These are phyloP conservation scores for Geotrichum klebahnii DNA, from an alignment of 1,139 yeast species.

Conservation along the genomic window DNA sequence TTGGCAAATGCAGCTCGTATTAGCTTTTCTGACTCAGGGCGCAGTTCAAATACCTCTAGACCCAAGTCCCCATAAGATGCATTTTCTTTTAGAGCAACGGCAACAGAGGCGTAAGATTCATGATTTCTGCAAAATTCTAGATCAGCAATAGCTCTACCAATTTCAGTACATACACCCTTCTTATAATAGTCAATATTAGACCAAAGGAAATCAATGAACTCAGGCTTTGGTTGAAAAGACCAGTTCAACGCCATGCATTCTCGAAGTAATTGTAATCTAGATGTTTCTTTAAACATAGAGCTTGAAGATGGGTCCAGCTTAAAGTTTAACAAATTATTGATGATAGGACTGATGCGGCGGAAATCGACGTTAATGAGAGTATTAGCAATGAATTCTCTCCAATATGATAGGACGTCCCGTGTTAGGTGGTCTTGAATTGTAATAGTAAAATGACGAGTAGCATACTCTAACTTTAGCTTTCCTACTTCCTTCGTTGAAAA, in stretches of 20 bases:
- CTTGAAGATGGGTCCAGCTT: slow-evolving; percentile 47
- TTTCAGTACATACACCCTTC: slow-evolving; percentile 66
- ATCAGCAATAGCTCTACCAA: slow-evolving; percentile 61
- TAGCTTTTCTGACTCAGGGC: slow-evolving; percentile 32
- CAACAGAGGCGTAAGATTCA: slow-evolving; percentile 47
- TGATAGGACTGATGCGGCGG: slow-evolving; percentile 62
- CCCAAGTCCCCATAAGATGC: slow-evolving; percentile 40
- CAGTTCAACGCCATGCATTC: slow-evolving; percentile 51
- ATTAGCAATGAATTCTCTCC: slow-evolving; percentile 80
- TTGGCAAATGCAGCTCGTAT: slow-evolving; percentile 43
- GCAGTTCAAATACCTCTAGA: slow-evolving; percentile 32
- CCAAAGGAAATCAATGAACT: slow-evolving; percentile 48
- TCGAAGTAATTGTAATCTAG: slow-evolving; percentile 57
- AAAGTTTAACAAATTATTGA: slow-evolving; percentile 47
- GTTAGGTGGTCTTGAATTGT: slow-evolving; percentile 57
- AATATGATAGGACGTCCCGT: slow-evolving; percentile 70
- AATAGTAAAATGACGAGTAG: slow-evolving; percentile 49
- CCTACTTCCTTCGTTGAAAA: slow-evolving; percentile 26
- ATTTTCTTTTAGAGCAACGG: slow-evolving; percentile 44
- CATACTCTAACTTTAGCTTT: slow-evolving; percentile 41
- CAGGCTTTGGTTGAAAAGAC: slow-evolving; percentile 53
- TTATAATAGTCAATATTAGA: slow-evolving; percentile 58
- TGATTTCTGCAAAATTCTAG: slow-evolving; percentile 52
- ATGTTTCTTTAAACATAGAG: slow-evolving; percentile 64
- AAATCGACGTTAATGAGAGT: slow-evolving; percentile 35